Evolutionary conservation across 179 eudicot genomes (phyloP).

Genomic region (Camellia oleifera): DNA sequence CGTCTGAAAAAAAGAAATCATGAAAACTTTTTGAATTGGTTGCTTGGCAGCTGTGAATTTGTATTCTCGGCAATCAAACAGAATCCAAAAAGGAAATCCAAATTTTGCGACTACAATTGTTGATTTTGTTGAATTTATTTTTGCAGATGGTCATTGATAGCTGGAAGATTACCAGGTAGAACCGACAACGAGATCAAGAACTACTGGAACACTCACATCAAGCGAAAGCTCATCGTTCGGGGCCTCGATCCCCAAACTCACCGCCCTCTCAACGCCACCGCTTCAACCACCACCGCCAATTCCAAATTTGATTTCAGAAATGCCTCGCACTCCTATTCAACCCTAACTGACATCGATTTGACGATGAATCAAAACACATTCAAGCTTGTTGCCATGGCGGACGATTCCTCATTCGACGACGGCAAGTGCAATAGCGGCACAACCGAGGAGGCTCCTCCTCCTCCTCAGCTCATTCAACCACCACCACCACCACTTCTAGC

Average conservation of each 20-base stretch:
- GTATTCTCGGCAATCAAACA: background rate
- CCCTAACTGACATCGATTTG: conserved; percentile 8
- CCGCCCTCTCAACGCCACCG: conserved; percentile 41
- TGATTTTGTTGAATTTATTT: background rate
- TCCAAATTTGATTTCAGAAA: conserved; percentile 18
- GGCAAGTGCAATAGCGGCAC: conserved; percentile 57
- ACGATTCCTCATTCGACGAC: conserved; percentile 31
- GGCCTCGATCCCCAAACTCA: conserved; percentile 76
- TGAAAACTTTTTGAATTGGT: too few relatives aligned
- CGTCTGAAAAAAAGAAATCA: background rate
- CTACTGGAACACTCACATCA: conserved; percentile 84
- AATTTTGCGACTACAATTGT: background rate
- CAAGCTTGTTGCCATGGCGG: conserved; percentile 18
- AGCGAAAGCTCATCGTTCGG: conserved; percentile 60
- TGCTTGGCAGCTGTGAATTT: too few relatives aligned
- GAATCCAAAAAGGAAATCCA: background rate
- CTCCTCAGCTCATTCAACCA: background rate
- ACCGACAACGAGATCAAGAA: conserved; percentile 85
- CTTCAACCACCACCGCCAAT: conserved; percentile 19
- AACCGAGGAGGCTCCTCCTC: conserved; percentile 42
- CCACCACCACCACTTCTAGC: background rate
- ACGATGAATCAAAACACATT: background rate
- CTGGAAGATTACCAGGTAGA: conserved; percentile 71
- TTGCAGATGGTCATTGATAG: conserved; percentile 74
- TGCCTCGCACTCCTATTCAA: background rate